These are phyloP conservation scores for Plantago elongata DNA, from an alignment of 257 asterid species.

Conservation along the genomic window DNA sequence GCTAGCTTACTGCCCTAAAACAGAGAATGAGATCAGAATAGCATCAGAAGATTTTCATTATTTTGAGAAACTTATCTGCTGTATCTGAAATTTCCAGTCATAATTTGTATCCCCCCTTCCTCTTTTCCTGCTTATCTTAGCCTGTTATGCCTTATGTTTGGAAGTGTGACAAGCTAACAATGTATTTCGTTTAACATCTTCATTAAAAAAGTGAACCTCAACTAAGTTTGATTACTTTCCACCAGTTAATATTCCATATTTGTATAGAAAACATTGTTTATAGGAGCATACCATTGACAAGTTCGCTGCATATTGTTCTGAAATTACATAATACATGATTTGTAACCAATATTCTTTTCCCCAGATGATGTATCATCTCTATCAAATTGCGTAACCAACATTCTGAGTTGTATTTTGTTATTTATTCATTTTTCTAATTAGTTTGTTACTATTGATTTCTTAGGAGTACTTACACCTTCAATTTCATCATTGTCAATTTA, in stretches of 20 bases:
- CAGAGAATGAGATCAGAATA: slow-evolving; percentile 4
- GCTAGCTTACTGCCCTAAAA: slow-evolving; percentile 25
- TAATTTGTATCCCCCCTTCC: neutral
- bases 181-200: neutral
- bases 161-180: too few species aligned
- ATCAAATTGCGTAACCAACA: slow-evolving; percentile 1
- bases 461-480: slow-evolving; percentile 9
- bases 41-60: neutral
- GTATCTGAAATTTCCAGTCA: slow-evolving; percentile 1
- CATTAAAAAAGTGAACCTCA: too few species aligned
- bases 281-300: neutral
- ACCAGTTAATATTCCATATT: neutral
- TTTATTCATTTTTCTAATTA: neutral
- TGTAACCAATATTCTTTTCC: slow-evolving; percentile 16
- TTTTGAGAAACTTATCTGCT: slow-evolving; percentile 6
- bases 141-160: slow-evolving; percentile 9
- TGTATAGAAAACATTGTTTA: neutral
- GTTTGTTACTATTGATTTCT: neutral
- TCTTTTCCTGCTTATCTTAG: slow-evolving; percentile 10
- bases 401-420: slow-evolving; percentile 14
- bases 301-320: slow-evolving; percentile 11
- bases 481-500: slow-evolving; percentile 22
- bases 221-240: neutral
- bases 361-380: slow-evolving; percentile 12
- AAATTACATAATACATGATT: neutral